Evolutionary conservation across 176 grass and related monocot genomes (phyloP).

Genomic region (Typha latifolia): DNA sequence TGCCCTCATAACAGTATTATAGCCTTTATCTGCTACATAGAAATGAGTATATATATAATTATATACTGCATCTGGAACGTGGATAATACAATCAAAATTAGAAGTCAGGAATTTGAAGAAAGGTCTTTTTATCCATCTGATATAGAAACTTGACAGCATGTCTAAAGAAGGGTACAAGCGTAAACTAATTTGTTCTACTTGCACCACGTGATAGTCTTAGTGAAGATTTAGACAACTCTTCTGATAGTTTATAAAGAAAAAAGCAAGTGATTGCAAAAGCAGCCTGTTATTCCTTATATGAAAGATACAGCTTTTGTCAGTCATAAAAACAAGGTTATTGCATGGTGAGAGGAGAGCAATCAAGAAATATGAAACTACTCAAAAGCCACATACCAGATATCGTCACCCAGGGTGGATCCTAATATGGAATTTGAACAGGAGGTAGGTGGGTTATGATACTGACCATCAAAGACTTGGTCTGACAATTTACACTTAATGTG

Average conservation of each 20-base stretch:
- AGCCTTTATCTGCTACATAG: not conserved
- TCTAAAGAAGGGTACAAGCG: not conserved
- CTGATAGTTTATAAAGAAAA: not conserved
- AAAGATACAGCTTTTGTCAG: not conserved
- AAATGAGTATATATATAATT: not conserved
- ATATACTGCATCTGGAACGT: no score
- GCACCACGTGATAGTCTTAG: not conserved
- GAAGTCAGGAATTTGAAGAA: not conserved
- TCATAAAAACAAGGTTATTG: not conserved
- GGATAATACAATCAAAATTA: not conserved
- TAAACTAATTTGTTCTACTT: not conserved
- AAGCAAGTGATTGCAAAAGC: not conserved
- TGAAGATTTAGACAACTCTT: not conserved
- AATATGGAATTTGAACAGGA: constrained; percentile 19
- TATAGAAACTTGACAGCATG: not conserved
- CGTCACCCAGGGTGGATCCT: constrained; percentile 36
- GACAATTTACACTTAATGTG: constrained; percentile 57
- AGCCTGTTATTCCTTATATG: not conserved
- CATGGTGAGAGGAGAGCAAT: not conserved
- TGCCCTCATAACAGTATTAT: not conserved
- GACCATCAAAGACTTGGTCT: constrained; percentile 18
- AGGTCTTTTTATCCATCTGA: not conserved
- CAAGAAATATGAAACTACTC: not conserved
- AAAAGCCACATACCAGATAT: constrained; percentile 62
- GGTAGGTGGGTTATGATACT: constrained; percentile 16